These are phyloP conservation scores for Cladophialophora psammophila DNA, from an alignment of 2,329 filamentous ascomycete genomes.

Conservation along the genomic window DNA sequence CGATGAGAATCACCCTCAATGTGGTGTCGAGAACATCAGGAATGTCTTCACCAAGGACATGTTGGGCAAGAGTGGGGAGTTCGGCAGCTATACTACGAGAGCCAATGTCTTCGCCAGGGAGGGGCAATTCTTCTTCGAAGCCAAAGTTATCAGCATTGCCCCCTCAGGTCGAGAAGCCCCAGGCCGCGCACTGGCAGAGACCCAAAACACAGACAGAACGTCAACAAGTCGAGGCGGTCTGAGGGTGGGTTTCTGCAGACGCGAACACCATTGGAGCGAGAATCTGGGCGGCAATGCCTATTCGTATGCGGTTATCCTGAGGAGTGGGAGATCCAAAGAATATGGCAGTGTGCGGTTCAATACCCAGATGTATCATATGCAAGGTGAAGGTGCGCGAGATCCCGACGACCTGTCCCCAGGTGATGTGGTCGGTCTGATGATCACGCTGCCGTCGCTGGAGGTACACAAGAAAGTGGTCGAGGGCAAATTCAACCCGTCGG, in stretches of 20 bases:
- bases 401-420: slow-evolving; percentile 84
- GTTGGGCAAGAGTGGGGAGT: slow-evolving; percentile 82
- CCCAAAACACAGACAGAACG: slow-evolving; percentile 36
- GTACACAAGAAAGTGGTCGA: slow-evolving; percentile 88
- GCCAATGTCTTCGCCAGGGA: slow-evolving; percentile 91
- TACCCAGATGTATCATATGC: slow-evolving; percentile 93
- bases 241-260: slow-evolving; percentile 57
- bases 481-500: slow-evolving; percentile 86
- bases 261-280: slow-evolving; percentile 47
- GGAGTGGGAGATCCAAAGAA: slow-evolving; percentile 47
- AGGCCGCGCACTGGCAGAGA: slow-evolving; percentile 38
- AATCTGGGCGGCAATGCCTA: slow-evolving; percentile 40
- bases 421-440: slow-evolving; percentile 93
- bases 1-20: slow-evolving; percentile 73
- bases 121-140: slow-evolving; percentile 93
- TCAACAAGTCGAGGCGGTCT: slow-evolving; percentile 51
- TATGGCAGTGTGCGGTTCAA: slow-evolving; percentile 77
- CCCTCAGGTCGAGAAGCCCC: slow-evolving; percentile 65
- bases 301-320: slow-evolving; percentile 39
- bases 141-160: slow-evolving; percentile 71
- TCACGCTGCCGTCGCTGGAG: slow-evolving; percentile 82
- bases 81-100: slow-evolving; percentile 77
- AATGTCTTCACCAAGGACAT: slow-evolving; percentile 76
- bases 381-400: slow-evolving; percentile 87
- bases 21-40: slow-evolving; percentile 75